A percentile compares a stretch with the other conserved stretches of the same genome.
These are phyloP conservation scores for Harringtonia aguacate DNA, from an alignment of 2,329 filamentous ascomycete species.

Conservation along the genomic window DNA sequence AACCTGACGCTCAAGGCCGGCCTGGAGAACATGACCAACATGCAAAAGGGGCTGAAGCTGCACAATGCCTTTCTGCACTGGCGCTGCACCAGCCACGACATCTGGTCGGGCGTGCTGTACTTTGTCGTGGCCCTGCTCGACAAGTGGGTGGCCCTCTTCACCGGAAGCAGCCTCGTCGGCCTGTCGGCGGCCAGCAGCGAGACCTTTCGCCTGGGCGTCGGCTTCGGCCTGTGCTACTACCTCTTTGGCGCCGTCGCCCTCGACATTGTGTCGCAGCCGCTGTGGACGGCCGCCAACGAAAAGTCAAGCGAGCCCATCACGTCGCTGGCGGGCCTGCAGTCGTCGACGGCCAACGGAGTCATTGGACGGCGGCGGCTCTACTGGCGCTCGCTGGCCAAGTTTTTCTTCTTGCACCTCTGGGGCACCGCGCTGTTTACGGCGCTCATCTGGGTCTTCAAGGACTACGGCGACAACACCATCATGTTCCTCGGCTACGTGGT, in stretches of 20 bases:
- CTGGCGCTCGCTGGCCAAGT: conserved; percentile 36
- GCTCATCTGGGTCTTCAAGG: conserved; percentile 41
- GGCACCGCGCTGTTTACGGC: conserved; percentile 33
- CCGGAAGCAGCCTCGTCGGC: conserved; percentile 10
- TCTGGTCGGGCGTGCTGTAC: conserved; percentile 36
- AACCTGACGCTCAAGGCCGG: conserved; percentile 20
- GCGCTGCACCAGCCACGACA: conserved; percentile 19
- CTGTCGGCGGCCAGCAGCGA: conserved; percentile 11
- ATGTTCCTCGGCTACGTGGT: conserved; percentile 30
- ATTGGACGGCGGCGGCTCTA: conserved; percentile 36
- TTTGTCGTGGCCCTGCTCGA: conserved; percentile 22
- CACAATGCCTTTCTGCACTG: conserved; percentile 21
- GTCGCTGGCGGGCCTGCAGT: conserved; percentile 28
- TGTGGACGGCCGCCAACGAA: conserved; percentile 32
- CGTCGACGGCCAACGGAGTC: conserved; percentile 31
- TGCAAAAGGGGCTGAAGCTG: conserved; percentile 19
- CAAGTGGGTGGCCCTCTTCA: conserved; percentile 18
- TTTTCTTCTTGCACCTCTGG: conserved; percentile 40
- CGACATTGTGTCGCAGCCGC: conserved; percentile 41
- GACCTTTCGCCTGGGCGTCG: conserved; percentile 35
- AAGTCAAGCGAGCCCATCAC: conserved; percentile 27
- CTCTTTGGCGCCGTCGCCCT: conserved; percentile 44
- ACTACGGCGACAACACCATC: conserved; percentile 23
- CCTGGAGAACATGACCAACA: conserved; percentile 17
- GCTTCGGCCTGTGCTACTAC: conserved; percentile 47